These are phyloP conservation scores for Pachyrhizus erosus DNA, from an alignment of 306 rosid genomes.

Conservation along the genomic window DNA sequence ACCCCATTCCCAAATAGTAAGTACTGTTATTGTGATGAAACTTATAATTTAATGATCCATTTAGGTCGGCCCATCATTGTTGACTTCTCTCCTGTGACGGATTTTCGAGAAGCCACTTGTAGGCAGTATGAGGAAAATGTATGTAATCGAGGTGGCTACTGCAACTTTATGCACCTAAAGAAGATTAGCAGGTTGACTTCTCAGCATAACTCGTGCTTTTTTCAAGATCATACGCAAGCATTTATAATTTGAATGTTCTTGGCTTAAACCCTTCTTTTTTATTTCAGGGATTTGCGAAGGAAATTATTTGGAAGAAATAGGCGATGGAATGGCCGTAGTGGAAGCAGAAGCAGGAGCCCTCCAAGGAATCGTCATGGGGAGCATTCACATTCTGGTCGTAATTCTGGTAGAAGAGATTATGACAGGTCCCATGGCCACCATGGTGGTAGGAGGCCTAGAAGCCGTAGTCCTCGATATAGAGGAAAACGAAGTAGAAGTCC, in stretches of 20 bases:
- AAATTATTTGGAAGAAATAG: constrained; percentile 83
- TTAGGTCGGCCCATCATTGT: constrained; percentile 95
- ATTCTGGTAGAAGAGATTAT: constrained; percentile 72
- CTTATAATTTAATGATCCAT: constrained; percentile 37
- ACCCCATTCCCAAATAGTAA: neutral
- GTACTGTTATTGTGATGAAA: neutral
- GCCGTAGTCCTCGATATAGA: constrained; percentile 88
- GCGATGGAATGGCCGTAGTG: constrained; percentile 69
- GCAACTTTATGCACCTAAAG: constrained; percentile 98
- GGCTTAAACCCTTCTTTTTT: neutral
- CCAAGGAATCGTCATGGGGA: constrained; percentile 81
- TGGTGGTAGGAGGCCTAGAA: constrained; percentile 84
- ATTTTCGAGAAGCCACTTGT: constrained; percentile 99
- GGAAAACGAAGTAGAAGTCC: constrained; percentile 90
- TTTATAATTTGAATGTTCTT: neutral
- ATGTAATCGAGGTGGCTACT: constrained; percentile 97
- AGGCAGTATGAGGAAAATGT: constrained; percentile 99
- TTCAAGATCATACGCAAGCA: neutral
- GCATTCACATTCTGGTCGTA: constrained; percentile 72
- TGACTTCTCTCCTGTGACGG: constrained; percentile 98
- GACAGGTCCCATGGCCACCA: constrained; percentile 73
- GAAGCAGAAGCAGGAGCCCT: constrained; percentile 92
- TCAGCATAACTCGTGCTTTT: neutral
- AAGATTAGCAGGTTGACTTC: constrained; percentile 83
- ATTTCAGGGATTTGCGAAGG: constrained; percentile 87